Evolutionary conservation across 2,329 filamentous ascomycete species (phyloP), one percentile per base, ranked within the genome.

Genomic region (Alternaria hordeiaustralica): DNA sequence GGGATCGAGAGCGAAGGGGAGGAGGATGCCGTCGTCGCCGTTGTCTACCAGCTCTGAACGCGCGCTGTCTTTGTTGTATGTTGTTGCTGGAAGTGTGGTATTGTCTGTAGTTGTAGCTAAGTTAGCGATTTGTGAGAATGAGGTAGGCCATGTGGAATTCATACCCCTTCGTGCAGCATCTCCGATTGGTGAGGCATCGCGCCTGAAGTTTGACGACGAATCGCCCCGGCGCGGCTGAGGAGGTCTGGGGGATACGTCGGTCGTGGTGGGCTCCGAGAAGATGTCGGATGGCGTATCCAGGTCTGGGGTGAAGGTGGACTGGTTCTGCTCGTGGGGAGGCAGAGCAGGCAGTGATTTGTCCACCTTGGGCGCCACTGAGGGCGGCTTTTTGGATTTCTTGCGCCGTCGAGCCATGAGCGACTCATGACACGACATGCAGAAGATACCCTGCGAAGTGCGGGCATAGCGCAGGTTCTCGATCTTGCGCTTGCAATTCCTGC

Each of bases 381-480:
- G 73, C 3, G 77, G 73, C 57, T 80, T 79, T 80, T 93, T 94
- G 43, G 91, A 90, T 80, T 93, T 94, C 83, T 98, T 97, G 75
- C 93, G 88, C 68, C 95, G 88, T 67, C 95, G 87, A 54, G 95
- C 93, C 94, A 98, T 98, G 57, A 99, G 83, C 26, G 93, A 96
- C 81, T 99, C 96, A 78, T 99, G 96, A 79, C 96, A 99, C 76
- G 91, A 94, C 96, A 99, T 99, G 83, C 96, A 99, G 79, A 99
- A 98, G 73, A 99, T 99, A 64, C 96, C 96, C 81, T 98, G 96
- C 8, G 95, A 97, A 1, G 96, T 99, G 76, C 96, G 90, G 58
- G 96, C 96, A 88, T 98, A 99, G 79, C 95, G 90, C 68, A 99
- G 86, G 79, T 99, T 99, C 82, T 99, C 96, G 65, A 99, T 99